phyloP scores from a whole-genome alignment of 352 stramenopile genomes.

The Phytophthora vignae region DNA sequence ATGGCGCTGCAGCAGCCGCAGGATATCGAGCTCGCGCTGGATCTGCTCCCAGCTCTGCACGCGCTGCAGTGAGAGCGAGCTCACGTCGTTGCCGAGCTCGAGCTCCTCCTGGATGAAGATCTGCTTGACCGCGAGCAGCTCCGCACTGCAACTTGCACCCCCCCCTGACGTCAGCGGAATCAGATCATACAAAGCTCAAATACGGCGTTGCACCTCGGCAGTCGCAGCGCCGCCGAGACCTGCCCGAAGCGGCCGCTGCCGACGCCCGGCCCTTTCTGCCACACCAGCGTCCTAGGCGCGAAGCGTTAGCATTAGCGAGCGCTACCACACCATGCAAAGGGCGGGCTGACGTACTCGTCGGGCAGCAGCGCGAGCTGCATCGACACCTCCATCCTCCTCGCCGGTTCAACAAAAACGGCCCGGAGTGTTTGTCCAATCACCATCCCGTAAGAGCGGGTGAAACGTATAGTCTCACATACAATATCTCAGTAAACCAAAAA shows the following conservation, averaged over 20 bases:
- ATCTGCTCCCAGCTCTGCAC: constrained; percentile 64
- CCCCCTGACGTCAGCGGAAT: constrained; percentile 8
- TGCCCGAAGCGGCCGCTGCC: constrained; percentile 78
- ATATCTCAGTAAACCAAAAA: not conserved
- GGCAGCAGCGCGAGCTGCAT: constrained; percentile 63
- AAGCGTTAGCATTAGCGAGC: not conserved
- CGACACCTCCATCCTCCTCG: constrained; percentile 11
- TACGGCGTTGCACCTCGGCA: constrained; percentile 52
- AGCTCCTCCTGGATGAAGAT: constrained; percentile 84
- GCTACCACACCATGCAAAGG: not conserved
- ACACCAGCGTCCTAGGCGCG: constrained; percentile 58
- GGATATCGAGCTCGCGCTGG: constrained; percentile 60
- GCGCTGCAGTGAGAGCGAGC: constrained; percentile 63
- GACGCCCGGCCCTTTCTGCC: constrained; percentile 71
- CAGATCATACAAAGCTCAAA: constrained; percentile 12
- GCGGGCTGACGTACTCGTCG: constrained; percentile 41
- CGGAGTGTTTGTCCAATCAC: constrained; percentile 13
- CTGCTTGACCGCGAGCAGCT: constrained; percentile 91
- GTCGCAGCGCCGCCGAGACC: constrained; percentile 71
- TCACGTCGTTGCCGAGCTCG: constrained; percentile 73
- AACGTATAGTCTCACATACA: constrained; percentile 1
- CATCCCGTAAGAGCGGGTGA: not conserved
- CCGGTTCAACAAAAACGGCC: not conserved
- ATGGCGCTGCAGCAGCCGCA: constrained; percentile 44
- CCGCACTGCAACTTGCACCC: constrained; percentile 52